phyloP scores from a whole-genome alignment of 345 rosid genomes.

The Eucalyptus rudis region DNA sequence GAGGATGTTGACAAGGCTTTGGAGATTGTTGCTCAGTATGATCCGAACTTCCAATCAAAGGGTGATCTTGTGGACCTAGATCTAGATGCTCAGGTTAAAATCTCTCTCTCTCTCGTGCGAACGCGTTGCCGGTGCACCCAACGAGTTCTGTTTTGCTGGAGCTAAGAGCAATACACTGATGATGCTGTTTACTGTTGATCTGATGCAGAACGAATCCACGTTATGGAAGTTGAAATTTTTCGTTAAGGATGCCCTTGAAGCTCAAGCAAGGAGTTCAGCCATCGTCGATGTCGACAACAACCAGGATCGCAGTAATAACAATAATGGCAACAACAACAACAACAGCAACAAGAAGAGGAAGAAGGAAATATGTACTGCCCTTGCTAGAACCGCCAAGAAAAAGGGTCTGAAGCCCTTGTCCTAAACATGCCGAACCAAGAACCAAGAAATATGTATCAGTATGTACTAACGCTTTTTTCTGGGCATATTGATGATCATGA shows the following conservation, averaged over 20 bases:
- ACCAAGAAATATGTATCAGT: neutral
- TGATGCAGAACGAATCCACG: neutral
- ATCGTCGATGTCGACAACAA: neutral
- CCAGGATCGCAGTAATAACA: neutral
- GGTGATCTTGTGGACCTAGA: slow-evolving; percentile 69
- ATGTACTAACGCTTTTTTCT: neutral
- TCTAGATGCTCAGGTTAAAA: slow-evolving; percentile 55
- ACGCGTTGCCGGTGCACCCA: neutral
- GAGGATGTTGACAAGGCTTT: slow-evolving; percentile 69
- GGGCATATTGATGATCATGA: neutral
- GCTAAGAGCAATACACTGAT: neutral
- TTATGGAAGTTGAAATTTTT: slow-evolving; percentile 5
- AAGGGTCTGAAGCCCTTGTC: slow-evolving; percentile 29
- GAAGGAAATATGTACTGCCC: slow-evolving; percentile 33
- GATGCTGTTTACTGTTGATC: neutral
- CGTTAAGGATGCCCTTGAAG: neutral
- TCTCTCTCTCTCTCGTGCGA: neutral
- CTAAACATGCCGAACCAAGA: neutral
- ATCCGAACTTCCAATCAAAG: slow-evolving; percentile 42
- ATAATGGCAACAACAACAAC: neutral
- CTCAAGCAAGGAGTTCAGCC: neutral
- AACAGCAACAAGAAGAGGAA: slow-evolving; percentile 16
- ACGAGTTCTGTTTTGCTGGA: neutral
- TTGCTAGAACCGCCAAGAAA: slow-evolving; percentile 32
- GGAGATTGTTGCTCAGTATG: slow-evolving; percentile 58